Evolutionary conservation across 1,139 yeast genomes (phyloP).

Genomic region (Pichia cactophila): DNA sequence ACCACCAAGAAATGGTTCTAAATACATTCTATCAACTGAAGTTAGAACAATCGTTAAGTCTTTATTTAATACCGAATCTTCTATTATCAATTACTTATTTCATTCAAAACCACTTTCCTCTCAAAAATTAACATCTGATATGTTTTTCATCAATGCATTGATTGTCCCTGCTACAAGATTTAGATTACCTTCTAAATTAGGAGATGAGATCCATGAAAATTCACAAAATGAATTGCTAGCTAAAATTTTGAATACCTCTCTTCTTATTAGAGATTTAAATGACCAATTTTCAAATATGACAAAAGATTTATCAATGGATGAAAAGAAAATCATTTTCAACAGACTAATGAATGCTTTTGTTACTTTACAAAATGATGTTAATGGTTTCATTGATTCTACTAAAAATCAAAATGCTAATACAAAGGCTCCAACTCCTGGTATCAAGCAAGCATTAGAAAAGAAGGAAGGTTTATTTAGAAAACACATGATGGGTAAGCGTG

Average conservation of each 20-base stretch:
- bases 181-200: constrained; percentile 92
- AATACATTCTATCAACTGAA: constrained; percentile 83
- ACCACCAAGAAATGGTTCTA: constrained; percentile 57
- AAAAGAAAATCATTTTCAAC: constrained; percentile 73
- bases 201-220: constrained; percentile 94
- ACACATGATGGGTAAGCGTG: constrained; percentile 99
- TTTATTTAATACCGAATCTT: constrained; percentile 67
- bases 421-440: constrained; percentile 80
- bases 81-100: constrained; percentile 56
- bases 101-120: constrained; percentile 63
- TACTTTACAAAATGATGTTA: constrained; percentile 89
- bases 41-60: constrained; percentile 68
- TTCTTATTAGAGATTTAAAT: constrained; percentile 80
- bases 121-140: constrained; percentile 62
- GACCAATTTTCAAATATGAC: constrained; percentile 61
- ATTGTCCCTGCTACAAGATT: constrained; percentile 96
- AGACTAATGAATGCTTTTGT: constrained; percentile 94
- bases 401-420: constrained; percentile 64
- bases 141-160: constrained; percentile 80
- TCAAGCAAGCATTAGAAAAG: constrained; percentile 96
- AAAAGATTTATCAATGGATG: constrained; percentile 59
- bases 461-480: constrained; percentile 97
- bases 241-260: constrained; percentile 68
- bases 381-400: constrained; percentile 86
- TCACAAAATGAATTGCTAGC: constrained; percentile 84